Percentiles rank a stretch among this genome's conserved stretches.
These are phyloP conservation scores for Xylariaceae sp. DNA, from an alignment of 2,329 filamentous ascomycete species.

Conservation along the genomic window DNA sequence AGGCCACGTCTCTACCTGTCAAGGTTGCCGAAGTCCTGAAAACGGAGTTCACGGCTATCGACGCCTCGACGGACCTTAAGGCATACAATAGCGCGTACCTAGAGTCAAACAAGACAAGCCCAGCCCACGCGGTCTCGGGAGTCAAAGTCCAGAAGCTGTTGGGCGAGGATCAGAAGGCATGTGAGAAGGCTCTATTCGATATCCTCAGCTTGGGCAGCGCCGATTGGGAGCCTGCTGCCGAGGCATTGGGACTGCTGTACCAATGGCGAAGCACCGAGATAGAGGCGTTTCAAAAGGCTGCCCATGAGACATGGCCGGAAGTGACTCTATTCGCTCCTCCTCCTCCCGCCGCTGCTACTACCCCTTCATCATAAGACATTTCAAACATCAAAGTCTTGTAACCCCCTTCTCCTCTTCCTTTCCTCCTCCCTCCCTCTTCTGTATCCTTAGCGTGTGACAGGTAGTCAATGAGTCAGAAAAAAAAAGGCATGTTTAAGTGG, in stretches of 20 bases:
- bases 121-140: slow-evolving; percentile 57
- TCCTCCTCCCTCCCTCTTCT: not conserved
- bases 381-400: not conserved
- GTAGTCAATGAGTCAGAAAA: no score
- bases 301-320: slow-evolving; percentile 46
- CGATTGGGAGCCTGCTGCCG: slow-evolving; percentile 43
- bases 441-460: slow-evolving; percentile 1
- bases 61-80: slow-evolving; percentile 52
- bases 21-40: slow-evolving; percentile 66
- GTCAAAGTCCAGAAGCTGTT: slow-evolving; percentile 56
- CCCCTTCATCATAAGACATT: slow-evolving; percentile 6
- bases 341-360: slow-evolving; percentile 4
- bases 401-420: not conserved
- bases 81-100: slow-evolving; percentile 63
- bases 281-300: slow-evolving; percentile 44
- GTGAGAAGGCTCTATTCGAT: slow-evolving; percentile 54
- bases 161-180: slow-evolving; percentile 49
- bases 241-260: slow-evolving; percentile 39
- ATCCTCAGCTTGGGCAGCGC: slow-evolving; percentile 44
- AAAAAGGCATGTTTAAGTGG: no score
- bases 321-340: slow-evolving; percentile 39
- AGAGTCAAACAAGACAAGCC: slow-evolving; percentile 55
- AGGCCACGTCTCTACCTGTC: slow-evolving; percentile 54
- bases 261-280: slow-evolving; percentile 46
- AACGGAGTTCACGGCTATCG: slow-evolving; percentile 57